These are phyloP conservation scores for Aspergillus bertholletiae DNA, from an alignment of 495 filamentous ascomycete genomes.

Conservation along the genomic window DNA sequence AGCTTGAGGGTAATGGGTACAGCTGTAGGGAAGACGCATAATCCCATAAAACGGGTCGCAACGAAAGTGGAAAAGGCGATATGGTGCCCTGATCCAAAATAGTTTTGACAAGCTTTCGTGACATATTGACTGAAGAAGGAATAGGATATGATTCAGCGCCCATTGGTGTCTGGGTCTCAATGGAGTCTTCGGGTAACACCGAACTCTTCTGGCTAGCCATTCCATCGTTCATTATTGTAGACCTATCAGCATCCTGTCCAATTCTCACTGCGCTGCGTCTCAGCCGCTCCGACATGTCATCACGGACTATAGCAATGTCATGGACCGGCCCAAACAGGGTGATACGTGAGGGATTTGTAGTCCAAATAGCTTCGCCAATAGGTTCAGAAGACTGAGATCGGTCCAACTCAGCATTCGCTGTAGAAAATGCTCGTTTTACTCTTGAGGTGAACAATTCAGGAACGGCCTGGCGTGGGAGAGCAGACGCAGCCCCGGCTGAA, in stretches of 20 bases:
- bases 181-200: slow-evolving; percentile 6
- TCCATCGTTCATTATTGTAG: slow-evolving; percentile 18
- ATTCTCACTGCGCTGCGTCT: slow-evolving; percentile 68
- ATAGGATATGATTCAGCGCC: slow-evolving; percentile 20
- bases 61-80: slow-evolving; percentile 73
- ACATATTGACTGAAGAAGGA: slow-evolving; percentile 51
- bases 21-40: slow-evolving; percentile 68
- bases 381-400: slow-evolving; percentile 37
- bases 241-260: slow-evolving; percentile 18
- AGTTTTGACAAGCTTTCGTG: slow-evolving; percentile 86
- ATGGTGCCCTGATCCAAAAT: slow-evolving; percentile 89
- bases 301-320: slow-evolving; percentile 81
- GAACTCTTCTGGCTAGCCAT: slow-evolving; percentile 13
- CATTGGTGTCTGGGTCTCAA: slow-evolving; percentile 13
- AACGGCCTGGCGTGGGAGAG: slow-evolving; percentile 67
- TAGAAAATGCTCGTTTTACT: slow-evolving; percentile 72
- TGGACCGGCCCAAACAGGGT: slow-evolving; percentile 79
- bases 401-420: slow-evolving; percentile 64
- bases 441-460: slow-evolving; percentile 86
- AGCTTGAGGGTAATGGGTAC: slow-evolving; percentile 80
- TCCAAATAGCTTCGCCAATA: slow-evolving; percentile 75
- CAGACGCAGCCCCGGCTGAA: slow-evolving; percentile 72
- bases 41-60: slow-evolving; percentile 86
- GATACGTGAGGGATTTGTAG: slow-evolving; percentile 78
- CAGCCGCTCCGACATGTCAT: slow-evolving; percentile 76